Evolutionary conservation across 2,329 filamentous ascomycete genomes (phyloP).

Genomic region (Colletotrichum tofieldiae): DNA sequence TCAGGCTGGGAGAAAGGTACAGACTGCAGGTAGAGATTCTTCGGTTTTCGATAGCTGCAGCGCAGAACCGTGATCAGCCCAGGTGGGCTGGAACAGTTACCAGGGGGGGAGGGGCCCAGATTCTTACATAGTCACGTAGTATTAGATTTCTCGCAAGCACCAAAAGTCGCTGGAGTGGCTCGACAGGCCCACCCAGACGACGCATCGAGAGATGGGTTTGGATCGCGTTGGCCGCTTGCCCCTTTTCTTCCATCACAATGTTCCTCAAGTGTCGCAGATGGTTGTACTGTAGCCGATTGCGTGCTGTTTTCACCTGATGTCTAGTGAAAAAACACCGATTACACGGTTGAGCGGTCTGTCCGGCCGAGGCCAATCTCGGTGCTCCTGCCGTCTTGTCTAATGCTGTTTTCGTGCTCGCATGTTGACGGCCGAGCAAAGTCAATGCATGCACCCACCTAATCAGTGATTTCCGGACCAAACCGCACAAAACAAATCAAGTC

Average conservation of each 20-base stretch:
- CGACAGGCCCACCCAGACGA: neutral
- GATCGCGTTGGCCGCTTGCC: neutral
- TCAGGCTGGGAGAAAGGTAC: neutral
- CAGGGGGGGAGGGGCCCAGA: neutral
- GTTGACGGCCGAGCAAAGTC: neutral
- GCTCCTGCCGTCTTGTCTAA: neutral
- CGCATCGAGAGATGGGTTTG: neutral
- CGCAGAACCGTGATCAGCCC: neutral
- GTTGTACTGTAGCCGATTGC: neutral
- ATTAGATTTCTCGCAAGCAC: neutral
- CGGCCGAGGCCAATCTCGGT: neutral
- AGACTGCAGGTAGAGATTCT: neutral
- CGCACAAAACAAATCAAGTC: neutral
- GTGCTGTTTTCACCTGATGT: too few species aligned
- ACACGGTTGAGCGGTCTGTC: neutral
- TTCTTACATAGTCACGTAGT: conserved; percentile 1
- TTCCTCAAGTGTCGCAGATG: neutral
- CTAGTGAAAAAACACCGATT: neutral
- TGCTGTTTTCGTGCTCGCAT: neutral
- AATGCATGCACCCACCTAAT: too few species aligned
- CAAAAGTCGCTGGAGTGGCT: neutral
- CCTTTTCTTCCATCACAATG: too few species aligned
- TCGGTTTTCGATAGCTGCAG: neutral
- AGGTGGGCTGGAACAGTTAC: neutral
- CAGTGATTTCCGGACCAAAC: neutral